Base-by-base conservation (phyloP, 1,284 basidiomycete genomes). In the Termitomyces sp. region DNA sequence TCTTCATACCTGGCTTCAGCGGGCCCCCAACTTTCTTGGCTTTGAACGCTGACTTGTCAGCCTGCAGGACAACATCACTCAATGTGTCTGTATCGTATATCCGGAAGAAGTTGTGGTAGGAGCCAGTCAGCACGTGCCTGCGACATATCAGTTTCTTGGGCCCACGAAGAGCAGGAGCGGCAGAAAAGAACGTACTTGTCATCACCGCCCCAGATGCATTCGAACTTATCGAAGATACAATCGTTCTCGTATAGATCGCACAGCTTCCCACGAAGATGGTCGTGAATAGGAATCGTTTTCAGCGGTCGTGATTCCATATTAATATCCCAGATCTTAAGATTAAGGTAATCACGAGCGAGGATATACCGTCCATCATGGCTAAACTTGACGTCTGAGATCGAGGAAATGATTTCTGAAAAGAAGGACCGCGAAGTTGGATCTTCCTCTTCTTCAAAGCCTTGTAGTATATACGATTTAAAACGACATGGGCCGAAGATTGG, bases 151-250 rank as follows among this genome's bases (percentile, higher is more conserved):
- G 37, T 47, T 44, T 21, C 9, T 48, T 43, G 16, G 48, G 45
- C 40, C 39, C 41, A 11, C 38, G 43, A 26, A 35, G 34, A 28
- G 5, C 21, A 34, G 30, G 41, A 5, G 49, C 47, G 52, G 52
- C 48, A 53, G 48, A 50, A 41, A 52, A 50, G 40, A n/a, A 83
- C 93, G 68, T 69, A 97, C 94, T 88, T 86, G 70, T 96, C 93
- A 66, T 96, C 91, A 34, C 95, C 94, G 60, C 91, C 90, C 85
- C 93, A 97, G 26, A 92, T 89, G 68, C 94, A 97, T 73, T 97
- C 97, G 62, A 99, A 99, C 73, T 99, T 99, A 80, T 99, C 97
- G 70, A 99, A 99, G 69, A 99, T 99, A 72, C 96, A 98, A 69
- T 99, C 97, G 67, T 99, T 99, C 76, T 99, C 97, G 69, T 99